phyloP scores from a whole-genome alignment of 345 rosid genomes.

The Eucalyptus globulus region DNA sequence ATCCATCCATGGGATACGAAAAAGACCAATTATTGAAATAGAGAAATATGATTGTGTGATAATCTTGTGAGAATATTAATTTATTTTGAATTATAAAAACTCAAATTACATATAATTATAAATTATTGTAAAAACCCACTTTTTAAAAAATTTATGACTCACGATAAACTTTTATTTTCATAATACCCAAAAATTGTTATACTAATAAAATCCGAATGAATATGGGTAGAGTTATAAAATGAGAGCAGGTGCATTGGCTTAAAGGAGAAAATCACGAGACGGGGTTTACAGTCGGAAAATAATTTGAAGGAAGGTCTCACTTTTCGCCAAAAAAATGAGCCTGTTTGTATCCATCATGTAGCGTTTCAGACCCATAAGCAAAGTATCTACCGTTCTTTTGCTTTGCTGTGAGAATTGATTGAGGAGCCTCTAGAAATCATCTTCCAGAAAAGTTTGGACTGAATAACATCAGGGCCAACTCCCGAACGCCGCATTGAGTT shows the following conservation, averaged over 20 bases:
- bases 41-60: too few relatives aligned
- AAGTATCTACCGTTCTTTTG: background rate
- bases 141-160: accelerated
- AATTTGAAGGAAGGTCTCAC: background rate
- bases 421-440: background rate
- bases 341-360: background rate
- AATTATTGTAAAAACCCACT: accelerated
- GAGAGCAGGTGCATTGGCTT: background rate
- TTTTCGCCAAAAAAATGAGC: background rate
- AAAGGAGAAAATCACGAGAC: background rate
- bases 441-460: background rate
- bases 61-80: too few relatives aligned
- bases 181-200: accelerated
- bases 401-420: background rate
- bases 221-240: accelerated
- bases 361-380: background rate
- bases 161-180: accelerated
- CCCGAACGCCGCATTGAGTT: accelerated
- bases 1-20: too few relatives aligned
- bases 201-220: accelerated
- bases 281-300: background rate
- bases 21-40: too few relatives aligned
- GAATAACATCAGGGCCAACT: background rate
- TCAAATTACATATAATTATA: too few relatives aligned
- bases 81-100: accelerated